phyloP scores from a whole-genome alignment of 768 basidiomycete genomes.

The Boletellus emodensis region DNA sequence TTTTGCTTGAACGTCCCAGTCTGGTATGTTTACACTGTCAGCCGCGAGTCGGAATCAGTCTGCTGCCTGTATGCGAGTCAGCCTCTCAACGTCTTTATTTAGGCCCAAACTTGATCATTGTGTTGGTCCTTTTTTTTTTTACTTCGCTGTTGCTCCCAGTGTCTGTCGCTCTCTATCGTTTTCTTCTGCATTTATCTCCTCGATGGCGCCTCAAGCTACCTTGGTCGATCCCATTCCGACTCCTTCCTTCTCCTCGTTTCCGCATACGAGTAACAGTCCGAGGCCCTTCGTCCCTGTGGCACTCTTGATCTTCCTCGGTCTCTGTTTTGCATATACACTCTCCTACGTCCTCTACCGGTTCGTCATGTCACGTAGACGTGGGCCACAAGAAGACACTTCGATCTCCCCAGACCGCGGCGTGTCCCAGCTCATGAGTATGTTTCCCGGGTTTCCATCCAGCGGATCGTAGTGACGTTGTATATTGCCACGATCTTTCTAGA shows the following conservation, averaged over 20 bases:
- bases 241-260: conserved; percentile 3
- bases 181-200: neutral
- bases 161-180: conserved; percentile 10
- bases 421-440: conserved; percentile 27
- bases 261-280: neutral
- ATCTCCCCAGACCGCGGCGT: conserved; percentile 23
- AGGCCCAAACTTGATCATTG: neutral
- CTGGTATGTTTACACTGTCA: neutral
- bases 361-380: conserved; percentile 16
- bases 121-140: conserved; percentile 10
- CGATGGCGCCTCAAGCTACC: conserved; percentile 26
- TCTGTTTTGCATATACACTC: conserved; percentile 25
- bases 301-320: conserved; percentile 21
- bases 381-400: conserved; percentile 9
- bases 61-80: conserved; percentile 7
- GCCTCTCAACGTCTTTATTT: conserved; percentile 17
- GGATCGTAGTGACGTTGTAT: neutral
- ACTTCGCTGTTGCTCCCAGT: conserved; percentile 3
- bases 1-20: no score
- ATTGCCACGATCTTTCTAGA: conserved; percentile 6
- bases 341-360: conserved; percentile 28
- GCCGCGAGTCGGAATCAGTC: conserved; percentile 3
- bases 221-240: neutral
- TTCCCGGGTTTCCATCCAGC: neutral
- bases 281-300: conserved; percentile 15